These are phyloP conservation scores for Prunus campanulata DNA, from an alignment of 306 rosid genomes.

Conservation along the genomic window DNA sequence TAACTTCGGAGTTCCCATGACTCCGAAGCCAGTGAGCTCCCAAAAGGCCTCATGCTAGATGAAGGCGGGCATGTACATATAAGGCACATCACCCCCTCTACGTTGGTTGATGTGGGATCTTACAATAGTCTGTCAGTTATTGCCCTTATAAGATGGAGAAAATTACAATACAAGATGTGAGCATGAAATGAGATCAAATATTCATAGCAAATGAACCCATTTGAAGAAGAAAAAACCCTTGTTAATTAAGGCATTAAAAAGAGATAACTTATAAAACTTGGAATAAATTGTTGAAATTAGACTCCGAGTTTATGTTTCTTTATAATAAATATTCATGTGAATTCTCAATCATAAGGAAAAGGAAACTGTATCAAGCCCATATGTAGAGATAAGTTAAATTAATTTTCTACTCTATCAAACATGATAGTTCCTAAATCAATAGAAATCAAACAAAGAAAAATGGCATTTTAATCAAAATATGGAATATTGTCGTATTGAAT, in stretches of 20 bases:
- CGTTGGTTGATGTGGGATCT: too few species aligned
- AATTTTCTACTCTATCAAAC: background rate
- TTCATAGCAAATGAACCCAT: background rate
- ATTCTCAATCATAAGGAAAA: slow-evolving; percentile 18
- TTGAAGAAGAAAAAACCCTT: background rate
- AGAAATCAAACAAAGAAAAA: slow-evolving; percentile 14
- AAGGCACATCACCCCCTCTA: too few species aligned
- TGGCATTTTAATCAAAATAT: slow-evolving; percentile 46
- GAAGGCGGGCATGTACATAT: too few species aligned
- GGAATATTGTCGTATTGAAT: slow-evolving; percentile 34
- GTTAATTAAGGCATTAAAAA: background rate
- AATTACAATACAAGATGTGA: background rate
- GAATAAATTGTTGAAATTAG: background rate
- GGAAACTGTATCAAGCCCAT: background rate
- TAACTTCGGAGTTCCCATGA: too few species aligned
- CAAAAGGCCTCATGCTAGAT: too few species aligned
- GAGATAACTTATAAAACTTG: background rate
- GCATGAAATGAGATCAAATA: background rate
- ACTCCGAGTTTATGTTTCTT: background rate
- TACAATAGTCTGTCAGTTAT: too few species aligned
- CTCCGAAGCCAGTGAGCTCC: too few species aligned
- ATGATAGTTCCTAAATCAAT: slow-evolving; percentile 11
- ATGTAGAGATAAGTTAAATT: background rate
- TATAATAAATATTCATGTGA: background rate
- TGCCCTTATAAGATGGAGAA: background rate